These are phyloP conservation scores for Acacia concinna DNA, from an alignment of 331 rosid genomes.

Conservation along the genomic window DNA sequence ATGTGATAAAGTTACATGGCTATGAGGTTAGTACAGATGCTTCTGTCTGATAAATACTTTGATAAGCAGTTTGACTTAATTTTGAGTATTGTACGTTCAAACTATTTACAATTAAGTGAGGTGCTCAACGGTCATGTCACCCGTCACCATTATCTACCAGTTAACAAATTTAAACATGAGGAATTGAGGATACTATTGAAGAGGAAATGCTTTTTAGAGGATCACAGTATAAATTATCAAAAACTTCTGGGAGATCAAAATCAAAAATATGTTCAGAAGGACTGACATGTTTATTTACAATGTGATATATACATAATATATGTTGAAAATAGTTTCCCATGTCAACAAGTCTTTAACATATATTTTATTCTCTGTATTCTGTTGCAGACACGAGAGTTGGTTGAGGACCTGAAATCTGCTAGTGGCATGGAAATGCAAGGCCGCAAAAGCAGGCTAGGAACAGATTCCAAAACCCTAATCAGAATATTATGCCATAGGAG, in stretches of 20 bases:
- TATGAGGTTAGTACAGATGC: constrained; percentile 65
- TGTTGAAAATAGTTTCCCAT: constrained; percentile 6
- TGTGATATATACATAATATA: constrained; percentile 6
- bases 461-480: constrained; percentile 80
- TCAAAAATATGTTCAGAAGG: not conserved
- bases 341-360: constrained; percentile 7
- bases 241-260: not conserved
- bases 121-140: not conserved
- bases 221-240: not conserved
- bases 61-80: not conserved
- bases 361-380: constrained; percentile 2
- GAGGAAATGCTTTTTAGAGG: not conserved
- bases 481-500: constrained; percentile 86
- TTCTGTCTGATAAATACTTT: constrained; percentile 14
- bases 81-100: not conserved
- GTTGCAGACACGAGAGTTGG: constrained; percentile 84
- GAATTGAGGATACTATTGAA: not conserved
- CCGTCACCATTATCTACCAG: not conserved
- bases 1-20: constrained; percentile 74
- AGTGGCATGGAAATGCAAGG: constrained; percentile 65
- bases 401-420: constrained; percentile 83
- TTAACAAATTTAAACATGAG: not conserved
- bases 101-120: not conserved
- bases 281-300: not conserved
- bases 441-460: constrained; percentile 76